Base-by-base conservation (phyloP, 1,139 yeast genomes). In the Sugiyamaella pinicola region DNA sequence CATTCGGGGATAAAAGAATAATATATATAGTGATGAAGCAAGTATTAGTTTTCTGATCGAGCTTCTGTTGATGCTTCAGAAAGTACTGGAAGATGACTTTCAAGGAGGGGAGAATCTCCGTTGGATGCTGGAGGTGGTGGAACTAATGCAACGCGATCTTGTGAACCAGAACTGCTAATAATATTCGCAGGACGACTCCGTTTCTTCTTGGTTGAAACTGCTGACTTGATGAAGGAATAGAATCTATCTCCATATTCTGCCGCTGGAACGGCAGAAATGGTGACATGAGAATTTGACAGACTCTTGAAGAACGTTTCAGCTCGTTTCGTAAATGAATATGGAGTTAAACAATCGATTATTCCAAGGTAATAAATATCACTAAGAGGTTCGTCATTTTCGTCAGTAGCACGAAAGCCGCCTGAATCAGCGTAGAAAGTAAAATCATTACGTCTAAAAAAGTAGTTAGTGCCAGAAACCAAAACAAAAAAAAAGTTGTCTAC, bases 201-300 rank as follows among this genome's bases (percentile, higher is more conserved):
- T 3, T 13, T 24, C 35, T 37, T 45, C 42, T 45, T 45, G 22
- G 41, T 49, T 31, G 33, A 21, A 61, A 68, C 52, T 65, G 69
- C 61, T 12, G 61, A 52, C 54, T 74, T 76, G 60, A 95, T 83
- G 66, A 95, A 95, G 17, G 75, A 74, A 57, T 85, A 74, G 69
- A 95, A 91, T 62, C 99, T 76, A 56, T 85, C 84, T 15, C 97
- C 98, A 66, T 95, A 95, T 61, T 91, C 97, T 13, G 65, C 66
- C 0, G 98, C 91, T 0, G 99, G 99, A 8, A 95, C 77, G 0
- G 99, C 96, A 59, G 96, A 87, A 4, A 93, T 85, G 2, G 85
- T 79, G 42, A 77, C 77, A 55, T 91, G 74, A 31, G 83, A 78
- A 65, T 89, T 89, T 35, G 81, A 79, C 37, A 95, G 63, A 8